phyloP scores from a whole-genome alignment of 2,329 filamentous ascomycete genomes.

The Neospermospora avenae region DNA sequence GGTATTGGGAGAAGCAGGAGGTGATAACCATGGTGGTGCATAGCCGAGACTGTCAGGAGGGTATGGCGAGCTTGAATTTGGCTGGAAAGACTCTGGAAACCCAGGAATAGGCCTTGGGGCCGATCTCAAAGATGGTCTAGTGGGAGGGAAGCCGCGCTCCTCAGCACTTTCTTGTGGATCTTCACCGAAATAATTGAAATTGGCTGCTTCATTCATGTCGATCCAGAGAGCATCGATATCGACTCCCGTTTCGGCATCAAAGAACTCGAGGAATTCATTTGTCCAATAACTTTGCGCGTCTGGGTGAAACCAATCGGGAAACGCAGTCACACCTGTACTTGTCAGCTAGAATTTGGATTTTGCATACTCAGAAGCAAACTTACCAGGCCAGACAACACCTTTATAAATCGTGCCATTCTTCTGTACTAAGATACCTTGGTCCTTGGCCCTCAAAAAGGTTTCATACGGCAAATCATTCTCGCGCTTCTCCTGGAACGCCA shows the following conservation, averaged over 20 bases:
- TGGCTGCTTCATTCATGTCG: slow-evolving; percentile 61
- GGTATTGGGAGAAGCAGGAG: neutral
- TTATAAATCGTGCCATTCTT: slow-evolving; percentile 54
- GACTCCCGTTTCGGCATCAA: slow-evolving; percentile 59
- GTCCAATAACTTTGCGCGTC: slow-evolving; percentile 67
- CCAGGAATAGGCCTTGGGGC: slow-evolving; percentile 65
- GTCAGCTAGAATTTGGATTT: neutral
- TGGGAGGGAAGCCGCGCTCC: slow-evolving; percentile 50
- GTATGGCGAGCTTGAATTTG: slow-evolving; percentile 32
- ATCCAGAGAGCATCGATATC: slow-evolving; percentile 79
- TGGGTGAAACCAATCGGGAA: slow-evolving; percentile 72
- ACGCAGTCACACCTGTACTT: slow-evolving; percentile 58
- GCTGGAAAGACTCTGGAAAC: slow-evolving; percentile 66
- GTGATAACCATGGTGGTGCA: neutral
- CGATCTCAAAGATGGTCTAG: slow-evolving; percentile 58
- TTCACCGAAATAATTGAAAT: slow-evolving; percentile 52
- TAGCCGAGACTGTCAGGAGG: neutral
- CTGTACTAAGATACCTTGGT: slow-evolving; percentile 22
- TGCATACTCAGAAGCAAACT: neutral
- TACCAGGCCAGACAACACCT: slow-evolving; percentile 70
- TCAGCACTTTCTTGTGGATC: slow-evolving; percentile 40
- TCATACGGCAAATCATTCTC: slow-evolving; percentile 31
- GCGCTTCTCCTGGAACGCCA: slow-evolving; percentile 47
- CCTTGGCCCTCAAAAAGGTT: slow-evolving; percentile 42
- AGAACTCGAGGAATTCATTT: slow-evolving; percentile 62